Base-by-base conservation (phyloP, 2,329 filamentous ascomycete genomes). In the Plectosphaerella cucumerina region DNA sequence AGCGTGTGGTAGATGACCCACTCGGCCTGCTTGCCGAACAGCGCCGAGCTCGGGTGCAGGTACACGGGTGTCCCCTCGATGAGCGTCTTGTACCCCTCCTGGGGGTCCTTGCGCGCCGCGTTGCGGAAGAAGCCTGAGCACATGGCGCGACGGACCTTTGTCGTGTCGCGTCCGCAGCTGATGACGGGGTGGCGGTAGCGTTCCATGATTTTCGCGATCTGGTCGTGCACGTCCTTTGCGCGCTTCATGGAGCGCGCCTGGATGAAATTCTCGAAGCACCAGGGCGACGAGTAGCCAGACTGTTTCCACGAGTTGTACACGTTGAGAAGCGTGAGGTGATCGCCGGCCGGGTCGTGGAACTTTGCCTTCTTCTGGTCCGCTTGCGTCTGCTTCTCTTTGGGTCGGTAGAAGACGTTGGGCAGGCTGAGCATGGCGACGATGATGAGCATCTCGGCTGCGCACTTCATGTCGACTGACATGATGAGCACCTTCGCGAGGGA, bases 241-340 rank as follows among this genome's bases (percentile, higher is more conserved):
- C 93, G 86, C 52, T 85, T 82, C 82, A 99, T 96, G 33, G 85
- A 86, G 2, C 92, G 84, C 5, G 90, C 91, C 65, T 97, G 92
- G 65, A 99, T 94, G 67, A 96, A 99, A 69, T 99, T 97, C 64
- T 99, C 95, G 59, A 90, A 93, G 65, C 94, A 97, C 94, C 94
- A 99, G 0, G 92, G 85, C 51, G 85, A 89, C 47, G 85, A 88
- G 70, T 83, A 96, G 6, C 86, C 86, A 56, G 84, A 87, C 43
- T 86, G 80, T 67, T 96, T 96, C 94, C 94, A 99, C n/a, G 82
- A 85, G 63, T 97, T 96, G 74, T 96, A 99, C 1, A 99, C 92
- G 60, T 99, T 99, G 42, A 99, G 82, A 0, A 97, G 78, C 0
- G 94, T 99, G 12, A 99, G 77, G 63, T 99, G 94, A 64, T 99